Evolutionary conservation across 2,329 filamentous ascomycete genomes (phyloP).

Genomic region (Podosphaera leucotricha): DNA sequence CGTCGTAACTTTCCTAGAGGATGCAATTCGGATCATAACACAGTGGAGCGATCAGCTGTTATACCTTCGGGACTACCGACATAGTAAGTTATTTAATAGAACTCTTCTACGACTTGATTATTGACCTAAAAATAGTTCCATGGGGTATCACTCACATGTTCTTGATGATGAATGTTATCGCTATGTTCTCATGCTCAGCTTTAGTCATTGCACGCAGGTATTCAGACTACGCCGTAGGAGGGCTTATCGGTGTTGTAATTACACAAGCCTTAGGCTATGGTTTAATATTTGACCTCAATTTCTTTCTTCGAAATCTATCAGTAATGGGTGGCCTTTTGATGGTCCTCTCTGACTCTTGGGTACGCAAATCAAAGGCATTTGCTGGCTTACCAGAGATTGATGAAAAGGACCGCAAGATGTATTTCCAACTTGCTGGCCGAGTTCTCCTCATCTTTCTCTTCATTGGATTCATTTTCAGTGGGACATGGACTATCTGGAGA

Average conservation of each 20-base stretch:
- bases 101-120: slow-evolving; percentile 1
- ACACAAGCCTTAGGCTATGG: slow-evolving; percentile 91
- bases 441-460: slow-evolving; percentile 96
- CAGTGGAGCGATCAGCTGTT: slow-evolving; percentile 92
- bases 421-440: slow-evolving; percentile 92
- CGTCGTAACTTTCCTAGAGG: slow-evolving; percentile 94
- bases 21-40: slow-evolving; percentile 84
- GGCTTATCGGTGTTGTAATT: slow-evolving; percentile 75
- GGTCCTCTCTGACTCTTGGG: slow-evolving; percentile 96
- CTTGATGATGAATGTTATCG: slow-evolving; percentile 70
- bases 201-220: slow-evolving; percentile 82
- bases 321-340: slow-evolving; percentile 94
- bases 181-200: slow-evolving; percentile 60
- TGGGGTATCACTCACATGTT: slow-evolving; percentile 77
- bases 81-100: slow-evolving; percentile 34
- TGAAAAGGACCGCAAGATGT: slow-evolving; percentile 99
- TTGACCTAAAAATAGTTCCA: slow-evolving; percentile 38
- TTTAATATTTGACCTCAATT: slow-evolving; percentile 96
- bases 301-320: slow-evolving; percentile 96
- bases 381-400: slow-evolving; percentile 83
- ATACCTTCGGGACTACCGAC: slow-evolving; percentile 78
- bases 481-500: slow-evolving; percentile 76
- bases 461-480: slow-evolving; percentile 85
- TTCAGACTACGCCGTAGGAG: slow-evolving; percentile 77
- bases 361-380: slow-evolving; percentile 90